Evolutionary conservation across 495 filamentous ascomycete genomes (phyloP).

Genomic region (Talaromyces borbonicus): DNA sequence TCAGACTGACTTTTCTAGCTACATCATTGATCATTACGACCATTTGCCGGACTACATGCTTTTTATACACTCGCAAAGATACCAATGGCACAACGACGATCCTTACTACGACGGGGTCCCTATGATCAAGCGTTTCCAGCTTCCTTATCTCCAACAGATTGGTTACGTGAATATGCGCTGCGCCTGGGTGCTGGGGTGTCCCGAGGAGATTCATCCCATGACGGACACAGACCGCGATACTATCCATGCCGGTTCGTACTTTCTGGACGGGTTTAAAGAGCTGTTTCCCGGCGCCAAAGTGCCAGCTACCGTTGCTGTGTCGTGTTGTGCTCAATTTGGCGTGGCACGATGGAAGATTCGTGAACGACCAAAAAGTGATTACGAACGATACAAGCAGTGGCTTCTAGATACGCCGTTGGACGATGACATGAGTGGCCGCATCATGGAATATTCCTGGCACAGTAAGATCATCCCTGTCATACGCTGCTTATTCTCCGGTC

Average conservation of each 20-base stretch:
- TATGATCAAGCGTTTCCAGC: conserved; percentile 43
- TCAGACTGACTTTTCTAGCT: conserved; percentile 22
- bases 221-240: conserved; percentile 32
- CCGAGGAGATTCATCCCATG: conserved; percentile 44
- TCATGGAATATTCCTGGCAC: conserved; percentile 71
- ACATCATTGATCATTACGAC: conserved; percentile 58
- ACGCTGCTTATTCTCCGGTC: not conserved
- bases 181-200: conserved; percentile 52
- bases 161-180: conserved; percentile 62
- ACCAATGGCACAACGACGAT: conserved; percentile 55
- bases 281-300: conserved; percentile 40
- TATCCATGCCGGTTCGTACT: conserved; percentile 40
- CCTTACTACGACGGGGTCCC: conserved; percentile 40
- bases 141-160: conserved; percentile 41
- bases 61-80: conserved; percentile 52
- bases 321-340: conserved; percentile 68
- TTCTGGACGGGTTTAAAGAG: conserved; percentile 42
- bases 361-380: conserved; percentile 40
- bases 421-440: conserved; percentile 51
- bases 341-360: conserved; percentile 47
- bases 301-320: conserved; percentile 42
- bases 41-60: conserved; percentile 47
- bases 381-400: conserved; percentile 50
- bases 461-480: conserved; percentile 21
- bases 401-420: conserved; percentile 43